Base-by-base conservation (phyloP, 192 early-diverging fungal species). In the Coemansia sp. region DNA sequence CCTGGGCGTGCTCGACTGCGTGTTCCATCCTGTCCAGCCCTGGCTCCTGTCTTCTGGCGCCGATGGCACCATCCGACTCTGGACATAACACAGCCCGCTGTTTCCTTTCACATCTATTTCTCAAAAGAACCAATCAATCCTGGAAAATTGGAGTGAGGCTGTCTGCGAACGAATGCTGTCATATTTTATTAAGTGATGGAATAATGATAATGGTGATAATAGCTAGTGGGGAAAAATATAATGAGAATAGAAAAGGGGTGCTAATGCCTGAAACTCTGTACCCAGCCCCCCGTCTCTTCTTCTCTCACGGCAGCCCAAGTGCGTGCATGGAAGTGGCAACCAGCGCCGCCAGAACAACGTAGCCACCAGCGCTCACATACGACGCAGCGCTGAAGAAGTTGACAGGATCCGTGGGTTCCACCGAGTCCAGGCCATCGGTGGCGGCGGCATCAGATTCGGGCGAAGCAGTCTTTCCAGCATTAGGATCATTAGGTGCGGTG, bases 11-110 rank as follows among this genome's bases (percentile, higher is more conserved):
- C 83, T 98, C 39, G 86, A 91, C 66, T 90, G 87, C 56, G 86
- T 92, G 68, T 99, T 94, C 85, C 98, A 99, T 80, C 98, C 98
- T 22, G 90, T 88, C 32, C 95, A 98, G 83, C 96, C 98, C 26
- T 99, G 98, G 98, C 83, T 98, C 42, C 83, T 99, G 68, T 93
- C 93, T 16, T 91, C 88, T 55, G 96, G 96, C 61, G 94, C 95
- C 37, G 95, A 97, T 74, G 86, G 87, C 67, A 88, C 87, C n/a
- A 86, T 96, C 63, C 91, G 92, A 76, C 85, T 98, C 55, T 98
- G 90, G 87, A 89, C 91, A 39, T 95, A 85, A 78, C 22, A 62
- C 21, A 5, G 3, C 49, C 48, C 45, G 26, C 32, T 62, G 41
- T 58, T 18, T 22, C 16, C 54, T 52, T 47, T 51, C 19, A 15